Evolutionary conservation across 1,139 yeast genomes (phyloP), one percentile per base, ranked within the genome.

Genomic region (Suhomyces bokatorum): DNA sequence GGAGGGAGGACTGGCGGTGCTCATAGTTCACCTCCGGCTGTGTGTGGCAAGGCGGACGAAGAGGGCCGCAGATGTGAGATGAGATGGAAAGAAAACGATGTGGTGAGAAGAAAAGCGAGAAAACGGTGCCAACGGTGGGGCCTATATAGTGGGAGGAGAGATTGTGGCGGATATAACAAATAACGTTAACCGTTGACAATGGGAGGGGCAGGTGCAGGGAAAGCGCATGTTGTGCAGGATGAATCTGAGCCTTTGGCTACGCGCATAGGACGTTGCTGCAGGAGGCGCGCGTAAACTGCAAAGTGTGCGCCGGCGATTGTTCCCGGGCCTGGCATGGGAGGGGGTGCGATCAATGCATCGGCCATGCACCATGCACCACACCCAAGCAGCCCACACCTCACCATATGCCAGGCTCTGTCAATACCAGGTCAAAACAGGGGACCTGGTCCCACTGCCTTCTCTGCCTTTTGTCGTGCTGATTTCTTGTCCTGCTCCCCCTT

Each of bases 121-220:
- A n/a, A 33, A 33, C 11, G 14, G 28, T 33, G 36, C 28, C 27
- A 34, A 34, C 30, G 12, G 30, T 33, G 37, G 27, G 16, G 32
- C 12, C 27, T 41, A 41, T 36, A 41, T 41, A 41, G 33, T 26
- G 14, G 34, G 24, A 20, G 24, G 24, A 20, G 33, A 32, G 29
- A 26, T 34, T 31, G 43, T 11, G 39, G 35, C 30, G 37, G 40
- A 17, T 32, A 14, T 39, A 39, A 34, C 38, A 34, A 34, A n/a
- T 22, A 41, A 41, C 44, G 44, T 26, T 41, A 36, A 32, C 29
- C 33, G 33, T 32, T 41, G 20, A 41, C 44, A 41, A 41, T 41
- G 14, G 40, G 44, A 35, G 44, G 44, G 40, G 44, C 32, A 15
- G 14, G 15, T 41, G 44, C 44, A 37, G 26, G 22, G 26, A 27